A percentile compares a stretch with the other conserved stretches of the same genome.
Evolutionary conservation across 169 alveolate genomes (phyloP).

Genomic region (Plasmodium chabaudi): DNA sequence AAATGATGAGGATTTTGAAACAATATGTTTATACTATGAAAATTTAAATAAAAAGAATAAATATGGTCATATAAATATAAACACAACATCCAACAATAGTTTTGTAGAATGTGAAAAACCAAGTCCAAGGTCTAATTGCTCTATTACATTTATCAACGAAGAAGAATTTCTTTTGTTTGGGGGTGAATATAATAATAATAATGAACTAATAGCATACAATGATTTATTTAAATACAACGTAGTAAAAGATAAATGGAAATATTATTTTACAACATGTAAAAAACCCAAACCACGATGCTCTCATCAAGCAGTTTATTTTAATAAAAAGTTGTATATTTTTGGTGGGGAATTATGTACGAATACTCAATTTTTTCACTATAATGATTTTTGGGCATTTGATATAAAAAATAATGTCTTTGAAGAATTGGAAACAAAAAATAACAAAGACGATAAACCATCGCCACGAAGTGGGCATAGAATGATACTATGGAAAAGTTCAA

Average conservation of each 20-base stretch:
- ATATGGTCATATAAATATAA: constrained; percentile 70
- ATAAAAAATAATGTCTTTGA: constrained; percentile 86
- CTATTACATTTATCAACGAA: constrained; percentile 82
- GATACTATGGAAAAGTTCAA: constrained; percentile 91
- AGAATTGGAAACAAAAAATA: constrained; percentile 86
- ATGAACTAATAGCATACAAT: constrained; percentile 85
- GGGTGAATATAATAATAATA: constrained; percentile 92
- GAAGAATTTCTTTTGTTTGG: constrained; percentile 90
- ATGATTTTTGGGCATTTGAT: constrained; percentile 90
- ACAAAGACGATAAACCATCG: constrained; percentile 82
- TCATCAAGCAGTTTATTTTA: constrained; percentile 90
- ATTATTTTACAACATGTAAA: constrained; percentile 77
- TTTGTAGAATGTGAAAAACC: constrained; percentile 80
- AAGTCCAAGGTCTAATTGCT: constrained; percentile 84
- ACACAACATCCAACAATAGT: constrained; percentile 47
- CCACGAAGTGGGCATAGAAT: constrained; percentile 94
- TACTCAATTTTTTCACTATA: constrained; percentile 91
- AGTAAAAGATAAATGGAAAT: constrained; percentile 89
- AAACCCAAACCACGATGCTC: constrained; percentile 93
- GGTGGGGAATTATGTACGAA: constrained; percentile 93
- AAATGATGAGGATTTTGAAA: constrained; percentile 73
- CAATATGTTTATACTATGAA: constrained; percentile 72
- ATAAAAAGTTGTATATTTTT: constrained; percentile 88
- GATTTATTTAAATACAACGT: constrained; percentile 89
- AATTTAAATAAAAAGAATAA: constrained; percentile 63